phyloP scores from a whole-genome alignment of 2,329 filamentous ascomycete species.

The Aspergillus ibericus region DNA sequence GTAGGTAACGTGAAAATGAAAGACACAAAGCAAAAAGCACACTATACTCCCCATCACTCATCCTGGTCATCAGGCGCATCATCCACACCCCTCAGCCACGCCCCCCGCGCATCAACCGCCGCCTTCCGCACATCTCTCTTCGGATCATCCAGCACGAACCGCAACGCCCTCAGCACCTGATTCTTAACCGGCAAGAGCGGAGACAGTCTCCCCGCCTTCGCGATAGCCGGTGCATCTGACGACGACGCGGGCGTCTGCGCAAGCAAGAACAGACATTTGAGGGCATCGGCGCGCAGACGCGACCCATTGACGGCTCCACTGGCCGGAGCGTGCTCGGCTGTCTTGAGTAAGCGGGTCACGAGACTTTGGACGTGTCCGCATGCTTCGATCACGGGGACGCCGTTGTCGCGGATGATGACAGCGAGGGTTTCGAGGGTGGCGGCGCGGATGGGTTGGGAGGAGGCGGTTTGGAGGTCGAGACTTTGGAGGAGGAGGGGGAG shows the following conservation, averaged over 20 bases:
- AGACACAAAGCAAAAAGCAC: not conserved
- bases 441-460: conserved; percentile 56
- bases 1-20: not conserved
- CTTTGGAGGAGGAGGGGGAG: conserved; percentile 63
- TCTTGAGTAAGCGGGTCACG: conserved; percentile 57
- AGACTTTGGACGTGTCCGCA: conserved; percentile 60
- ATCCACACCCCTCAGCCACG: conserved; percentile 59
- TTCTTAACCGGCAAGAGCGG: conserved; percentile 58
- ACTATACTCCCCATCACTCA: conserved; percentile 36
- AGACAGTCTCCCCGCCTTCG: conserved; percentile 32
- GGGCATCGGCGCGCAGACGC: conserved; percentile 35
- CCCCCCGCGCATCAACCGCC: conserved; percentile 61
- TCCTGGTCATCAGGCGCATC: conserved; percentile 60
- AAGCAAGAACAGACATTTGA: conserved; percentile 41
- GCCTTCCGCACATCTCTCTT: conserved; percentile 63
- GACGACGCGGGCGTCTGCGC: conserved; percentile 29
- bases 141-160: conserved; percentile 59
- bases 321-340: conserved; percentile 32
- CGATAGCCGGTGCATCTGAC: conserved; percentile 23
- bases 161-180: conserved; percentile 58
- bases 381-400: conserved; percentile 49
- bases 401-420: conserved; percentile 59
- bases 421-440: conserved; percentile 61
- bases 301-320: conserved; percentile 22
- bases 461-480: conserved; percentile 54